phyloP scores from a whole-genome alignment of 139 green algal species.

The Auxenochlorella pyrenoidosa region DNA sequence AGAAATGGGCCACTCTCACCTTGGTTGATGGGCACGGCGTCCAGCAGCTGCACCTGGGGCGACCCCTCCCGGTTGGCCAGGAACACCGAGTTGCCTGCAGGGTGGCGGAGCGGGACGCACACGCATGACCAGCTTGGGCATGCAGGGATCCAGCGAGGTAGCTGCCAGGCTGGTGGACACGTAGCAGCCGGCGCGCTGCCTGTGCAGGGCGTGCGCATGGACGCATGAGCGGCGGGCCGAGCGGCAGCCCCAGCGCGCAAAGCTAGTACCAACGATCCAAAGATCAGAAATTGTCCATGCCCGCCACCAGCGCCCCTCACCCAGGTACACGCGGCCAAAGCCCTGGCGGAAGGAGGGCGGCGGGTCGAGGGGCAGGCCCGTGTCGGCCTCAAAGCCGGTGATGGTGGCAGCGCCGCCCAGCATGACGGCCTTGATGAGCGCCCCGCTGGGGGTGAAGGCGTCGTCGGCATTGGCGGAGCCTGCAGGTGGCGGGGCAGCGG shows the following conservation, averaged over 20 bases:
- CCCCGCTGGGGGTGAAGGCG: slow-evolving; percentile 72
- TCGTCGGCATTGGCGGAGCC: slow-evolving; percentile 24
- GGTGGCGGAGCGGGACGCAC: no score
- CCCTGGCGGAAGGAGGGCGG: slow-evolving; percentile 77
- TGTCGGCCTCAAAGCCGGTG: slow-evolving; percentile 53
- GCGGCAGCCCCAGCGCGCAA: no score
- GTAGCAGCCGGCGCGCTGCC: no score
- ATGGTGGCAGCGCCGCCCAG: slow-evolving; percentile 61
- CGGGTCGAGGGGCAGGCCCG: slow-evolving; percentile 73
- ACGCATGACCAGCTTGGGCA: no score
- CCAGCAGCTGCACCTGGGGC: slow-evolving; percentile 47
- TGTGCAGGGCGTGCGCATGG: no score
- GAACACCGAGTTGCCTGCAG: slow-evolving; percentile 31
- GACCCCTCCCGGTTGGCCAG: slow-evolving; percentile 14
- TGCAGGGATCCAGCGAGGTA: no score
- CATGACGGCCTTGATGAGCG: slow-evolving; percentile 88
- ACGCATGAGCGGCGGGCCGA: no score
- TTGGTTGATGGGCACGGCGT: slow-evolving; percentile 35
- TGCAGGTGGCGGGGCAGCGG: neutral
- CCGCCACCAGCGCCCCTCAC: slow-evolving; percentile 28
- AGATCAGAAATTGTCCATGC: no score
- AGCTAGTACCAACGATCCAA: neutral
- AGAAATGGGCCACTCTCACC: neutral
- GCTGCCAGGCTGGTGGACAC: no score
- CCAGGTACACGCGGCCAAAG: slow-evolving; percentile 77